Conservation (phyloP, 2,329 filamentous ascomycete species). For the Lomentospora prolificans region DNA sequence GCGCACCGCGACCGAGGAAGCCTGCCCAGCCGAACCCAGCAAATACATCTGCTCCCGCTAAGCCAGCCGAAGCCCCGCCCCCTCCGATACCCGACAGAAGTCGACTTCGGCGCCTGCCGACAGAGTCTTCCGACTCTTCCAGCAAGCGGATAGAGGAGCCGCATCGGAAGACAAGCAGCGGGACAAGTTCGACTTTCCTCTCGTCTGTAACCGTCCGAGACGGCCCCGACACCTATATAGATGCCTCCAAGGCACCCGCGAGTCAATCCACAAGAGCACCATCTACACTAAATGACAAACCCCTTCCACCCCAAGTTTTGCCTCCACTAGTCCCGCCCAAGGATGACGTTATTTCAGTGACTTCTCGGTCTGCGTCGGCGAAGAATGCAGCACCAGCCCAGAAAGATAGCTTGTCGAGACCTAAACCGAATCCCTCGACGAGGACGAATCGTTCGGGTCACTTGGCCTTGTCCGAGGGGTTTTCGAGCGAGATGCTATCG, state of each 20-base stretch:
- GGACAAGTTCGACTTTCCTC: neutral
- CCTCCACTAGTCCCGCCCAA: slow-evolving; percentile 8
- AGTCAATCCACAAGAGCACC: slow-evolving; percentile 18
- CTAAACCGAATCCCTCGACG: slow-evolving; percentile 5
- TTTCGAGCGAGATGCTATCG: slow-evolving; percentile 33
- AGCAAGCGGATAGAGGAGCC: neutral
- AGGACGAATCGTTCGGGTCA: slow-evolving; percentile 37
- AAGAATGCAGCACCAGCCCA: neutral
- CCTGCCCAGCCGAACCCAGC: slow-evolving; percentile 2
- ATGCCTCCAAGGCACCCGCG: slow-evolving; percentile 23
- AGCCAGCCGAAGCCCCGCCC: neutral
- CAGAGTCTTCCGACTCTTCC: neutral
- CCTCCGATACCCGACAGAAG: slow-evolving; percentile 7
- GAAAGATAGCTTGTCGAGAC: slow-evolving; percentile 1
- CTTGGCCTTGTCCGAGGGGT: slow-evolving; percentile 39
- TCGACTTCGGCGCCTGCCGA: neutral
- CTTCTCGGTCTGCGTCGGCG: neutral
- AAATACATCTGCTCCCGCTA: neutral
- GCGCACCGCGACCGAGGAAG: slow-evolving; percentile 40
- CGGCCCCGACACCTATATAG: neutral
- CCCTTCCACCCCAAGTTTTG: slow-evolving; percentile 16
- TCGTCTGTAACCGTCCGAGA: neutral
- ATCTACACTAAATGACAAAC: slow-evolving; percentile 16
- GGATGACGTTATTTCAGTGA: slow-evolving; percentile 2
- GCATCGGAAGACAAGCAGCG: neutral